These are phyloP conservation scores for Tetradesmus obliquus DNA, from an alignment of 139 green algal genomes.

Conservation along the genomic window DNA sequence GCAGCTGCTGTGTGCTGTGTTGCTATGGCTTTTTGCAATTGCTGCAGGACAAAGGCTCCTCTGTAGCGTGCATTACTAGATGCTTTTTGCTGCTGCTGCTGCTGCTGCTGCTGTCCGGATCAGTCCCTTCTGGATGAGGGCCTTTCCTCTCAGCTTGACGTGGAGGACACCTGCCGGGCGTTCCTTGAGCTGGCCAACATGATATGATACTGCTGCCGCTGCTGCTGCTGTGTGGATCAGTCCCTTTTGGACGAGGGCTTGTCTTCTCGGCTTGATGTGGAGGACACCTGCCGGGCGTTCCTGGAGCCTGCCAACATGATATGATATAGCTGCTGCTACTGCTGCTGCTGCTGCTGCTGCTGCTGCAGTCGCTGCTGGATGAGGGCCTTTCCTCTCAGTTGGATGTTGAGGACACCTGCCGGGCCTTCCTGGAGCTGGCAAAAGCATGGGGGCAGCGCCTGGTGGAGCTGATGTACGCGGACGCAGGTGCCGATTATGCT, in stretches of 20 bases:
- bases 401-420: constrained; percentile 75
- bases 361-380: constrained; percentile 57
- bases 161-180: constrained; percentile 73
- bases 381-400: constrained; percentile 53
- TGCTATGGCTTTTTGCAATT: background rate
- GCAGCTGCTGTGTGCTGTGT: background rate
- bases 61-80: background rate
- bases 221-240: background rate
- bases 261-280: constrained; percentile 66
- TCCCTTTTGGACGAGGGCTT: constrained; percentile 46
- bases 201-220: background rate
- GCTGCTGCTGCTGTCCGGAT: background rate
- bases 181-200: constrained; percentile 80
- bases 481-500: constrained; percentile 10
- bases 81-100: background rate
- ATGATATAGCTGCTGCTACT: background rate
- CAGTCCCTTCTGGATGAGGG: constrained; percentile 38
- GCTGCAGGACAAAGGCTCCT: background rate
- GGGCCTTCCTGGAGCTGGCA: constrained; percentile 77
- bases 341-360: constrained; percentile 6
- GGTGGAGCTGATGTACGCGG: constrained; percentile 64
- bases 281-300: constrained; percentile 76
- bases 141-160: constrained; percentile 62
- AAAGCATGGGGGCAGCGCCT: constrained; percentile 49
- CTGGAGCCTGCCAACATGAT: constrained; percentile 71